phyloP scores from a whole-genome alignment of 2,329 filamentous ascomycete species.

The Fusarium subtropicale region DNA sequence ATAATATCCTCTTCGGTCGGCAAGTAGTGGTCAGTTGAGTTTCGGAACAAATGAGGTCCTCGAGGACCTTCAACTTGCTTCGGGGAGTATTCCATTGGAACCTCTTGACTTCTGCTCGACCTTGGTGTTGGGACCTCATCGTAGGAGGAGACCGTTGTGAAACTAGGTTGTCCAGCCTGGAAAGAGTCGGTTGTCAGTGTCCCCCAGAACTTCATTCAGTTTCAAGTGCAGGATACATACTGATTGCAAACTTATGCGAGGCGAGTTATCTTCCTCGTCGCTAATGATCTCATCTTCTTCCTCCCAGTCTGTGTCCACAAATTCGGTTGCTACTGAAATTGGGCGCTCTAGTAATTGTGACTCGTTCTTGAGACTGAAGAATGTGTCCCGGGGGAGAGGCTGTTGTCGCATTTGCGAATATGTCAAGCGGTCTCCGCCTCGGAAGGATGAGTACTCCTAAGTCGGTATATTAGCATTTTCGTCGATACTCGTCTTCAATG shows the following conservation, averaged over 20 bases:
- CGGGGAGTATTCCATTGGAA: conserved; percentile 69
- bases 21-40: conserved; percentile 62
- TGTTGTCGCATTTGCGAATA: conserved; percentile 66
- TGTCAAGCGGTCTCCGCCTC: conserved; percentile 54
- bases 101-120: conserved; percentile 69
- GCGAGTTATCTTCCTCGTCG: conserved; percentile 73
- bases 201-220: conserved; percentile 3
- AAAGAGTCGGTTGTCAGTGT: conserved; percentile 29
- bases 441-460: conserved; percentile 54
- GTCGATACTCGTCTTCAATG: not conserved
- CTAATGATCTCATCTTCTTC: conserved; percentile 74
- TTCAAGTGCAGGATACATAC: conserved; percentile 61
- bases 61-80: conserved; percentile 82
- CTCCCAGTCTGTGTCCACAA: conserved; percentile 80
- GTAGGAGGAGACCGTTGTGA: conserved; percentile 88
- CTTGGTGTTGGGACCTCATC: conserved; percentile 85
- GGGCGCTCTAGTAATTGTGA: conserved; percentile 64
- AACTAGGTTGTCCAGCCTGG: conserved; percentile 77
- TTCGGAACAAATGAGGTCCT: conserved; percentile 88
- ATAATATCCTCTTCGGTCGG: conserved; percentile 60
- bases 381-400: conserved; percentile 63
- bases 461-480: conserved; percentile 6
- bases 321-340: conserved; percentile 78
- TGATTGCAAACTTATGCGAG: conserved; percentile 75
- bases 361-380: conserved; percentile 69